Conservation (phyloP, 2,329 filamentous ascomycete species). For the Gyromitra esculenta region DNA sequence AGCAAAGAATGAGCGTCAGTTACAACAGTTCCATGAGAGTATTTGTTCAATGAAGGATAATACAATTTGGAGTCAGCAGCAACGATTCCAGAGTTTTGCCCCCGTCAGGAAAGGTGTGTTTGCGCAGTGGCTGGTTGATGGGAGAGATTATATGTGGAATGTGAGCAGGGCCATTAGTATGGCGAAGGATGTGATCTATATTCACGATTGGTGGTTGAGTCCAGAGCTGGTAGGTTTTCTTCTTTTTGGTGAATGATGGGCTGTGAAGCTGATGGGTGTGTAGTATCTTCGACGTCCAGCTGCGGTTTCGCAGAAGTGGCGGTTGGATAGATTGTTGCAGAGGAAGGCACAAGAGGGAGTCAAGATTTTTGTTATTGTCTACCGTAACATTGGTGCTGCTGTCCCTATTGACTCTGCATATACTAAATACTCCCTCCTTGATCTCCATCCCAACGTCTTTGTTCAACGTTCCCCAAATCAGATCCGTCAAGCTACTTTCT, state of each 20-base stretch:
- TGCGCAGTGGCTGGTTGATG: slow-evolving; percentile 96
- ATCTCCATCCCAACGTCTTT: slow-evolving; percentile 94
- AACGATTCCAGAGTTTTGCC: slow-evolving; percentile 92
- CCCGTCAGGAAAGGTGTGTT: slow-evolving; percentile 87
- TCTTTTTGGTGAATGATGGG: slow-evolving; percentile 3
- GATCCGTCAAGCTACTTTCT: slow-evolving; percentile 98
- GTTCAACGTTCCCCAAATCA: slow-evolving; percentile 97
- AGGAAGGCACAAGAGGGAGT: slow-evolving; percentile 93
- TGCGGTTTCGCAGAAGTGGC: slow-evolving; percentile 97
- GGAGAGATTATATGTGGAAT: slow-evolving; percentile 99
- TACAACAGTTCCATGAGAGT: slow-evolving; percentile 92
- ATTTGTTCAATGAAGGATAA: slow-evolving; percentile 84
- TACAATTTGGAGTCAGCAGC: slow-evolving; percentile 82
- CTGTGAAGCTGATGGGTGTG: slow-evolving; percentile 39
- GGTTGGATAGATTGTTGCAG: slow-evolving; percentile 90
- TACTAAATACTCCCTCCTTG: slow-evolving; percentile 94
- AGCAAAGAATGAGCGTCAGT: slow-evolving; percentile 86
- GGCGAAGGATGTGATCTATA: slow-evolving; percentile 97
- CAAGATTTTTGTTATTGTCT: slow-evolving; percentile 97
- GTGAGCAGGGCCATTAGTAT: slow-evolving; percentile 96
- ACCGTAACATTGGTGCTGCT: slow-evolving; percentile 95
- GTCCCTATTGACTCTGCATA: slow-evolving; percentile 98
- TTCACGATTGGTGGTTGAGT: slow-evolving; percentile 99
- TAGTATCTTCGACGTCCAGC: slow-evolving; percentile 88
- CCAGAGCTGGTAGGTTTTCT: slow-evolving; percentile 72